Evolutionary conservation across 805 yeast species (phyloP).

Genomic region (Myxozyma udenii): DNA sequence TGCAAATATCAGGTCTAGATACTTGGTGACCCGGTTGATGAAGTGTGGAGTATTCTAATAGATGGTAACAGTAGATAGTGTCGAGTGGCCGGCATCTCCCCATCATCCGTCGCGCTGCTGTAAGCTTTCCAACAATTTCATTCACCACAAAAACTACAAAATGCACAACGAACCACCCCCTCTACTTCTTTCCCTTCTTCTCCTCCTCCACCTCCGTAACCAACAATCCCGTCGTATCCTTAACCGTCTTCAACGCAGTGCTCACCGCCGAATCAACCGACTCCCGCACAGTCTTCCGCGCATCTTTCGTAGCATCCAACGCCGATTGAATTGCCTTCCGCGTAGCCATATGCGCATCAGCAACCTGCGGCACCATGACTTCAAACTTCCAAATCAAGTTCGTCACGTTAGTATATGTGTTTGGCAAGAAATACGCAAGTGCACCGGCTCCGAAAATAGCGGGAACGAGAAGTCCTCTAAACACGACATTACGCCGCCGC

Average conservation of each 20-base stretch:
- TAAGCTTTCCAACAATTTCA: too few relatives aligned
- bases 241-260: constrained; percentile 45
- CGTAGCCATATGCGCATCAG: constrained; percentile 56
- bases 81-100: too few relatives aligned
- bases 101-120: too few relatives aligned
- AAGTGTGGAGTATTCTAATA: too few relatives aligned
- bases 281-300: constrained; percentile 43
- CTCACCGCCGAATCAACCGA: constrained; percentile 38
- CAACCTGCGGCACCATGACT: constrained; percentile 48
- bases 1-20: too few relatives aligned
- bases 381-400: constrained; percentile 60
- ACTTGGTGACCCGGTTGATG: too few relatives aligned
- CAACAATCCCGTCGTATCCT: constrained; percentile 64
- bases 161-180: too few relatives aligned
- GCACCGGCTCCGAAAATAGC: constrained; percentile 58
- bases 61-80: too few relatives aligned
- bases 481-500: constrained; percentile 58
- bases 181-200: too few relatives aligned
- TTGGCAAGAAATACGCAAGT: constrained; percentile 68
- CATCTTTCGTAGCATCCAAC: constrained; percentile 24
- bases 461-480: constrained; percentile 55
- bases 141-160: too few relatives aligned
- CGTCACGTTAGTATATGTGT: constrained; percentile 62
- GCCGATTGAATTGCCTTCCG: constrained; percentile 45
- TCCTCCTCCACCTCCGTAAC: constrained; percentile 55